Evolutionary conservation across 495 filamentous ascomycete genomes (phyloP).

Genomic region (Rusavskia elegans): DNA sequence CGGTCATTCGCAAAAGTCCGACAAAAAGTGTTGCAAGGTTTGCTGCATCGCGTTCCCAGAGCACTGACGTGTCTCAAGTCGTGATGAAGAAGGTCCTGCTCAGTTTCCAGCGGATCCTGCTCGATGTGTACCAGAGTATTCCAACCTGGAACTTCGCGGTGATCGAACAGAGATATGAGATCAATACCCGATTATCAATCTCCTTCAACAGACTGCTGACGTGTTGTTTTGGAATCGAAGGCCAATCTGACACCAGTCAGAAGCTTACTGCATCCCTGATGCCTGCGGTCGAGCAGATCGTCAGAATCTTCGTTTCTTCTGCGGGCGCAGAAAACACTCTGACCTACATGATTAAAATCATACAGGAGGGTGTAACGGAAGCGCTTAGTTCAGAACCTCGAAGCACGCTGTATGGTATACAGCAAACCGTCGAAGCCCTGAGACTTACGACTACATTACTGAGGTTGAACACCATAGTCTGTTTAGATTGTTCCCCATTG

Average conservation of each 20-base stretch:
- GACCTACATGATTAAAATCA: conserved; percentile 57
- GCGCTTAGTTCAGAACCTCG: conserved; percentile 49
- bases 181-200: conserved; percentile 40
- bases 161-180: conserved; percentile 45
- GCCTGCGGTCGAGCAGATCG: conserved; percentile 53
- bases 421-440: conserved; percentile 43
- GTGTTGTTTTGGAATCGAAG: conserved; percentile 58
- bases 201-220: conserved; percentile 56
- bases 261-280: conserved; percentile 51
- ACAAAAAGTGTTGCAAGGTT: conserved; percentile 34
- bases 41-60: conserved; percentile 35
- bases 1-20: conserved; percentile 52
- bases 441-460: conserved; percentile 51
- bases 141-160: conserved; percentile 67
- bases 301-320: conserved; percentile 58
- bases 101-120: conserved; percentile 51
- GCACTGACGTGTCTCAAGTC: conserved; percentile 59
- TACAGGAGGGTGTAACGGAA: conserved; percentile 49
- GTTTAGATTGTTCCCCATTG: conserved; percentile 41
- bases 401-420: conserved; percentile 22
- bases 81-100: conserved; percentile 56
- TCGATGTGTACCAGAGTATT: conserved; percentile 71
- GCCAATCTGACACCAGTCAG: conserved; percentile 29
- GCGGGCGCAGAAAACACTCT: conserved; percentile 54
- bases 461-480: conserved; percentile 48